Percentiles rank a stretch among this genome's conserved stretches.
phyloP scores from a whole-genome alignment of 1,139 yeast species.

The Geotrichum bryndzae region DNA sequence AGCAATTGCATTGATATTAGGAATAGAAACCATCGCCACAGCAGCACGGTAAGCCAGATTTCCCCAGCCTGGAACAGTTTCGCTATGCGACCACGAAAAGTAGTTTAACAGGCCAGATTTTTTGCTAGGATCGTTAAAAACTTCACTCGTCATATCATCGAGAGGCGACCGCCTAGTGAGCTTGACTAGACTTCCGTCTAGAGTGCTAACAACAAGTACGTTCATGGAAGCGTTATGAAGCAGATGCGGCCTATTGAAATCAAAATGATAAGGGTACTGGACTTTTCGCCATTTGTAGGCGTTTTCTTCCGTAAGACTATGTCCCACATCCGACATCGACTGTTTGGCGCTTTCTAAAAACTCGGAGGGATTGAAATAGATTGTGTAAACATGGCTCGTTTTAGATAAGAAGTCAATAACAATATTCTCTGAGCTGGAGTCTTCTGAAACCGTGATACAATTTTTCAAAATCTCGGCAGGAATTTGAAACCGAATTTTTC shows the following conservation, averaged over 20 bases:
- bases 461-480: constrained; percentile 22
- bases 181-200: constrained; percentile 58
- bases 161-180: constrained; percentile 42
- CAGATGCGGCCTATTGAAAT: constrained; percentile 56
- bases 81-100: not conserved
- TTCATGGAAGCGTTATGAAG: constrained; percentile 44
- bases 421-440: constrained; percentile 17
- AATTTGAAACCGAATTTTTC: constrained; percentile 23
- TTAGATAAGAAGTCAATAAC: constrained; percentile 27
- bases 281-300: constrained; percentile 28
- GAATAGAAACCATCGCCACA: not conserved
- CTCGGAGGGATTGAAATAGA: not conserved
- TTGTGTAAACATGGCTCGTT: constrained; percentile 19
- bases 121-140: constrained; percentile 25
- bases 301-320: constrained; percentile 20
- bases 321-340: not conserved
- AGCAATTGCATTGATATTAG: constrained; percentile 29
- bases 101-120: not conserved
- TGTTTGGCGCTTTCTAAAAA: not conserved
- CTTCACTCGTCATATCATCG: constrained; percentile 20
- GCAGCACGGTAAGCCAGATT: not conserved
- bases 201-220: constrained; percentile 50
- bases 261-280: constrained; percentile 61
- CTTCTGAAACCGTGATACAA: constrained; percentile 26
- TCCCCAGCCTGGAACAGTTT: not conserved